Evolutionary conservation across 495 filamentous ascomycete species (phyloP).

Genomic region (Aspergillus nanangensis): DNA sequence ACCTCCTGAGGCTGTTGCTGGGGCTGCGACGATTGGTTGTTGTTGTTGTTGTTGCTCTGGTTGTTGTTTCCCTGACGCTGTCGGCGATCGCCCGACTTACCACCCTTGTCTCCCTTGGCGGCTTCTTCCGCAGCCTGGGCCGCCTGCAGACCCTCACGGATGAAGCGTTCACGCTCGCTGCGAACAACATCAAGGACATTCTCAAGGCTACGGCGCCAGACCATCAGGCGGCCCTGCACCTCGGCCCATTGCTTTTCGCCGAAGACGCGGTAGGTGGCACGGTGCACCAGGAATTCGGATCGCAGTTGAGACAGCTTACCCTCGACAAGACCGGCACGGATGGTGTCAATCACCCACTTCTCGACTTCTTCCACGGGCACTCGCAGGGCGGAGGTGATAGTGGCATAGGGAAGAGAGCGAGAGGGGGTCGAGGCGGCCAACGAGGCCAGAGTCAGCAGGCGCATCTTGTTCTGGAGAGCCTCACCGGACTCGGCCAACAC

Average conservation of each 20-base stretch:
- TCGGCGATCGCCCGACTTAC: conserved; percentile 30
- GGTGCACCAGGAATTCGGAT: conserved; percentile 88
- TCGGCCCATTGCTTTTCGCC: conserved; percentile 98
- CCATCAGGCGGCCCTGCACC: conserved; percentile 81
- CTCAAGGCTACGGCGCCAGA: conserved; percentile 76
- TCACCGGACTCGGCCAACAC: conserved; percentile 59
- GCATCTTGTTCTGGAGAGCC: conserved; percentile 88
- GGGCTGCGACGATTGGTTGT: conserved; percentile 8
- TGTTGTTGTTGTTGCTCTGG: conserved; percentile 6
- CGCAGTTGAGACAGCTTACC: conserved; percentile 89
- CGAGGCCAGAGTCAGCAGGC: conserved; percentile 86
- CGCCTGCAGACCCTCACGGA: conserved; percentile 40
- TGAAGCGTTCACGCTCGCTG: conserved; percentile 66
- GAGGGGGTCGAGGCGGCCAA: conserved; percentile 77
- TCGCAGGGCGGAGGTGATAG: conserved; percentile 77
- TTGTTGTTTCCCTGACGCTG: conserved; percentile 23
- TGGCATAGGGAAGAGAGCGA: conserved; percentile 78
- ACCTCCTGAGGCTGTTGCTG: conserved; percentile 30
- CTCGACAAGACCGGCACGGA: conserved; percentile 90
- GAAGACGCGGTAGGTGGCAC: conserved; percentile 91
- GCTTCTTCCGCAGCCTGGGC: conserved; percentile 24
- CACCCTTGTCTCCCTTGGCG: conserved; percentile 16
- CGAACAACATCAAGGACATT: conserved; percentile 71
- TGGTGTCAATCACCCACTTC: conserved; percentile 97
- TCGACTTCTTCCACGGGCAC: conserved; percentile 81